Base-by-base conservation (phyloP, 176 grass and related monocot species). In the Aegilops umbellulata region DNA sequence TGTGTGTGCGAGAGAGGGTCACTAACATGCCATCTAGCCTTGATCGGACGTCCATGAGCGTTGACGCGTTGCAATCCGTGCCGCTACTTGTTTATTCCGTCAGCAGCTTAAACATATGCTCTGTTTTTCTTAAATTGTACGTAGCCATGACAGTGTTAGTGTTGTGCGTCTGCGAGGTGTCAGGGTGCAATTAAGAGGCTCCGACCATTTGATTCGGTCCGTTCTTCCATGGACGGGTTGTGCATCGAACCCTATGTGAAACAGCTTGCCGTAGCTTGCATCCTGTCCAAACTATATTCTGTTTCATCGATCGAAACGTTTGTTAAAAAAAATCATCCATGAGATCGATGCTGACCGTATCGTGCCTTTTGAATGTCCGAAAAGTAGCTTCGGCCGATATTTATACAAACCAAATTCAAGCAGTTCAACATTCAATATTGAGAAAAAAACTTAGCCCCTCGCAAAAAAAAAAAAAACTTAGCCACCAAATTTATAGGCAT, bases 131-230 rank as follows among this genome's bases (percentile, higher is more conserved):
- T 71, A 11, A 39, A 79, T 79, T 44, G 42, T 44, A 44, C 73
- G 78, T 88, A 88, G 85, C 89, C 53, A 82, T 84, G 74, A 88
- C 78, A 86, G 72, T 73, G 78, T 73, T 42, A 81, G 70, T 80
- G 79, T 26, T 46, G 23, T 11, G 67, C 32, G 8, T 38, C 38
- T 10, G 35, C 68, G 35, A 79, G 83, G 53, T 64, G 91, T 91
- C 90, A 95, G 91, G 58, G 71, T 87, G 74, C 89, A 89, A 95
- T 90, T 98, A 93, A 92, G 85, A 92, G 76, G 80, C 89, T 80
- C 66, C 86, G 83, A 92, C 77, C 61, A 83, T 89, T 89, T 94
- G 93, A 95, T 92, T 95, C 89, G 91, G 85, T 81, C 87, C 87
- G 81, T 81, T 80, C 89, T 83, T 83, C 79, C 44, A 83, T 87